A percentile compares a stretch with the other conserved stretches of the same genome.
Conservation (phyloP, 495 filamentous ascomycete species). For the Pseudoneurospora amorphoporcata region DNA sequence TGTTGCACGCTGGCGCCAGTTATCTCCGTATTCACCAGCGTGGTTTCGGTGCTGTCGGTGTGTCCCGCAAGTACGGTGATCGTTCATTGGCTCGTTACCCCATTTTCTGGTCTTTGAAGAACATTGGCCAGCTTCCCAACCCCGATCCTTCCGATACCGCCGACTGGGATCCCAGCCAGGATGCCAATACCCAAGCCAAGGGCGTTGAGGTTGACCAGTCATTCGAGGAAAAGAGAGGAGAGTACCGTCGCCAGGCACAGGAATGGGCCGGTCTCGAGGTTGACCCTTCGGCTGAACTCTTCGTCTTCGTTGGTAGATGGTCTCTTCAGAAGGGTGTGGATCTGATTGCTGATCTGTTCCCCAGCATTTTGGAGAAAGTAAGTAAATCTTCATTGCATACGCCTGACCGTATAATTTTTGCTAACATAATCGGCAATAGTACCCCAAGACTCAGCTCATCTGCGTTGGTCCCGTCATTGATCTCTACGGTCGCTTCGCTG, state of each 20-base stretch:
- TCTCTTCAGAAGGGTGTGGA: conserved; percentile 72
- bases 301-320: conserved; percentile 75
- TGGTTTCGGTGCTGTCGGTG: conserved; percentile 66
- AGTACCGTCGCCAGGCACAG: conserved; percentile 58
- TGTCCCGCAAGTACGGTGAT: conserved; percentile 66
- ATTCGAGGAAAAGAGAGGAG: conserved; percentile 46
- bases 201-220: conserved; percentile 45
- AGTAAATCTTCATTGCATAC: background rate
- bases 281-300: conserved; percentile 56
- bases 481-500: conserved; percentile 69
- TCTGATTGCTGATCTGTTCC: conserved; percentile 68
- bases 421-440: conserved; percentile 3
- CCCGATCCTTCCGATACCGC: conserved; percentile 67
- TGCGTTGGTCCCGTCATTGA: conserved; percentile 68
- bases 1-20: conserved; percentile 62
- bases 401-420: background rate
- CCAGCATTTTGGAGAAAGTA: conserved; percentile 52
- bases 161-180: conserved; percentile 48
- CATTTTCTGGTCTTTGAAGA: conserved; percentile 66
- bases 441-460: conserved; percentile 58
- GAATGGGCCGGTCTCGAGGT: conserved; percentile 65
- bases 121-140: conserved; percentile 62
- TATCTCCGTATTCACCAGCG: conserved; percentile 67
- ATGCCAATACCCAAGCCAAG: conserved; percentile 32
- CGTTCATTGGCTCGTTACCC: conserved; percentile 66